phyloP scores from a whole-genome alignment of 495 filamentous ascomycete species.

The Clavariopsis aquatica region DNA sequence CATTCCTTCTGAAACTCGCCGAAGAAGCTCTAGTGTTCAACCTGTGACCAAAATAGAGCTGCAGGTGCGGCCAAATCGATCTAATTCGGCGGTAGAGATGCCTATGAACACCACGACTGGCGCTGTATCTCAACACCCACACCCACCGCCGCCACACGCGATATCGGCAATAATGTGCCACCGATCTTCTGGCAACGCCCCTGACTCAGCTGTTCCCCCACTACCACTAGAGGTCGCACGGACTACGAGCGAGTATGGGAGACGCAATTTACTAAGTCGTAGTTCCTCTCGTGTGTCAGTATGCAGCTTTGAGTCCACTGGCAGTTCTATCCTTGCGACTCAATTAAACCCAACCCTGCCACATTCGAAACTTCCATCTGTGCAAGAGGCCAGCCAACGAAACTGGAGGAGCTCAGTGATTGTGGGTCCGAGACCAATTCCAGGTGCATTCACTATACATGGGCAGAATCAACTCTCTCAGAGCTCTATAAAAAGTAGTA shows the following conservation, averaged over 20 bases:
- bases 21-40: conserved; percentile 25
- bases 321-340: conserved; percentile 31
- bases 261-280: conserved; percentile 16
- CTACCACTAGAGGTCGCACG: conserved; percentile 27
- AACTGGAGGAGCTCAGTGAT: conserved; percentile 22
- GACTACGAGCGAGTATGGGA: conserved; percentile 1
- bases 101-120: conserved; percentile 1
- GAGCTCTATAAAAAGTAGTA: conserved; percentile 29
- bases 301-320: conserved; percentile 30
- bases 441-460: conserved; percentile 21
- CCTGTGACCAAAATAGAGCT: conserved; percentile 5
- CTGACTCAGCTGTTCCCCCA: conserved; percentile 26
- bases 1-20: background rate
- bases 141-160: conserved; percentile 12
- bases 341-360: conserved; percentile 25
- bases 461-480: conserved; percentile 11
- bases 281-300: conserved; percentile 29
- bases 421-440: conserved; percentile 23
- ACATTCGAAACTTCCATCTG: conserved; percentile 1
- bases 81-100: conserved; percentile 29
- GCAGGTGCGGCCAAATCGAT: conserved; percentile 21
- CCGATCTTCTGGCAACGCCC: conserved; percentile 27
- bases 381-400: conserved; percentile 18
- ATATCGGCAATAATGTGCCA: conserved; percentile 30
- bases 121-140: conserved; percentile 1